Evolutionary conservation across 1,139 yeast species (phyloP), one percentile per base, ranked within the genome.

Genomic region (Candida buenavistaensis): DNA sequence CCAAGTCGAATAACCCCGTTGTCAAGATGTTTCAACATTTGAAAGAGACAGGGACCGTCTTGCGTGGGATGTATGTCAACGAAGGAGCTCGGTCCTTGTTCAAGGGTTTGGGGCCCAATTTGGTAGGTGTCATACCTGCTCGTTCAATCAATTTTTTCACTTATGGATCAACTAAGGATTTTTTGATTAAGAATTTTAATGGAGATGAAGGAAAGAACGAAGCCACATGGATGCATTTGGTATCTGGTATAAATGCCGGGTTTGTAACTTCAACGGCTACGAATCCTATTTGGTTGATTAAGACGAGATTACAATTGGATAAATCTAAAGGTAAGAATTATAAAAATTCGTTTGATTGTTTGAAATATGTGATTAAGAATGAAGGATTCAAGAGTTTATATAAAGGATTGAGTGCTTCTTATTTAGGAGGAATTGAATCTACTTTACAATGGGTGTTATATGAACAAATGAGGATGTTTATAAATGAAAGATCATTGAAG

Each of bases 51-150:
- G 78, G 84, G 36, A 67, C 73, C 15, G 94, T 88, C 20, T 67
- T 92, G 28, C 65, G 74, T 24, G 76, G 75, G 36, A 84, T 92
- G 19, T 85, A 87, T 56, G 62, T 61, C 16, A 65, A 67, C 17
- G 99, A 92, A 61, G 99, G 99, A 1, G 68, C 80, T 16, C 66
- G 86, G 30, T 92, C 97, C 2, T 68, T 94, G 33, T 94, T 92
- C 62, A 86, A 86, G 61, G 99, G 99, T 10, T 68, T 92, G 31
- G 98, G 98, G 0, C 98, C 99, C 4, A 92, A 90, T 52, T 69
- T 94, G 47, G 95, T 92, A 13, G 99, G 99, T 30, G 98, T 92
- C n/a, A 90, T 94, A 30, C 99, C 99, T 0, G 97, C 99, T 2
- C 73, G 99, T 55, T 85, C 97, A 15, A 94, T 94, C 47, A 94